phyloP scores from a whole-genome alignment of 805 yeast species.

The Maudiozyma bulderi region DNA sequence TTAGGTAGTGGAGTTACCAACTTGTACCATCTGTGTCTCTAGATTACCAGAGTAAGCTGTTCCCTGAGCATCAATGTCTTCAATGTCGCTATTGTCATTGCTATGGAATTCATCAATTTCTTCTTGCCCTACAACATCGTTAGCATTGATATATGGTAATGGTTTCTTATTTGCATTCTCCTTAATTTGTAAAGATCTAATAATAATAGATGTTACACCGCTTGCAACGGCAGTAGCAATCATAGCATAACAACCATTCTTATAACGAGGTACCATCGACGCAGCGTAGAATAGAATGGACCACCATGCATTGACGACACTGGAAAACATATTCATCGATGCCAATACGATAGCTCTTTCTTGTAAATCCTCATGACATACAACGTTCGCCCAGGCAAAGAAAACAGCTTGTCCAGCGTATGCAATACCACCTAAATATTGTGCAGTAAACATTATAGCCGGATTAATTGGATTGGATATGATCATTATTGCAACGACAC shows the following conservation, averaged over 20 bases:
- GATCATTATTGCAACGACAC: conserved; percentile 40
- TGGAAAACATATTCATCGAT: conserved; percentile 56
- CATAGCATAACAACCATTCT: conserved; percentile 49
- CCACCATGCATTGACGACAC: conserved; percentile 62
- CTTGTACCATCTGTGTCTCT: neutral
- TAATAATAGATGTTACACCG: conserved; percentile 32
- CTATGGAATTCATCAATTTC: conserved; percentile 9
- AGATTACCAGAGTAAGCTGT: neutral
- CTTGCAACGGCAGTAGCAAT: conserved; percentile 41
- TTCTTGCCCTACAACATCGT: conserved; percentile 16
- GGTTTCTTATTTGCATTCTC: conserved; percentile 24
- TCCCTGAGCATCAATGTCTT: neutral
- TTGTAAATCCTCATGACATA: conserved; percentile 49
- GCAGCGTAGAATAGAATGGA: conserved; percentile 45
- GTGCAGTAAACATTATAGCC: conserved; percentile 41
- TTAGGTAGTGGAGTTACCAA: neutral
- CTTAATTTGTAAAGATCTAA: conserved; percentile 35
- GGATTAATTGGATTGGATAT: conserved; percentile 33
- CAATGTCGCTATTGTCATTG: conserved; percentile 8
- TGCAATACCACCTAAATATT: conserved; percentile 44
- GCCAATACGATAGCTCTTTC: conserved; percentile 57
- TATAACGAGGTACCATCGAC: conserved; percentile 40
- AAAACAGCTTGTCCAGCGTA: conserved; percentile 53
- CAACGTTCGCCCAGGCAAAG: conserved; percentile 56
- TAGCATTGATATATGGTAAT: conserved; percentile 22